Evolutionary conservation across 345 rosid genomes (phyloP).

Genomic region (Citrus unshiu): DNA sequence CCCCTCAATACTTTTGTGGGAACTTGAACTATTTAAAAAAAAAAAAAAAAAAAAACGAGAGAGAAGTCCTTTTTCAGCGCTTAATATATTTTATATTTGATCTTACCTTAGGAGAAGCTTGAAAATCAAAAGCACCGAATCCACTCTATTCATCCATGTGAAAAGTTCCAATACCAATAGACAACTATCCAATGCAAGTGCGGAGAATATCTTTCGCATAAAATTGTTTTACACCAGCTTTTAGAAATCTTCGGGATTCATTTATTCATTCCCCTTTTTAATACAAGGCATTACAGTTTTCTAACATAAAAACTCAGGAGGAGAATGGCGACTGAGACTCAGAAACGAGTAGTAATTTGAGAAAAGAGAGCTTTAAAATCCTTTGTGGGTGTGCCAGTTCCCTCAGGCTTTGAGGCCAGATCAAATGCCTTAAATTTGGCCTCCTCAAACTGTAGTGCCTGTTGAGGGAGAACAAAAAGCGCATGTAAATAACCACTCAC

Average conservation of each 20-base stretch:
- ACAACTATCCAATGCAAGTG: too few relatives aligned
- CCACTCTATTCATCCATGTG: too few relatives aligned
- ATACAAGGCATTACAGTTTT: too few relatives aligned
- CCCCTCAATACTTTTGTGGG: too few relatives aligned
- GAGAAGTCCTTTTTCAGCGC: too few relatives aligned
- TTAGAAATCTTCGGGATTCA: too few relatives aligned
- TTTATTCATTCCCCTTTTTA: too few relatives aligned
- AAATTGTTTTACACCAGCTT: neutral
- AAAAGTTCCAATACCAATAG: neutral
- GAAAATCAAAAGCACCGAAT: too few relatives aligned
- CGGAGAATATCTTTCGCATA: neutral
- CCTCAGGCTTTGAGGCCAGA: constrained; percentile 85
- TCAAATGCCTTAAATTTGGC: constrained; percentile 85
- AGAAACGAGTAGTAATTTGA: constrained; percentile 59
- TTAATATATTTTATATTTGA: too few relatives aligned
- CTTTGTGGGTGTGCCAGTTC: constrained; percentile 77
- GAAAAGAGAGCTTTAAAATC: constrained; percentile 85
- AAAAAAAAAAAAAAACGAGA: too few relatives aligned
- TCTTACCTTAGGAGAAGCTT: too few relatives aligned
- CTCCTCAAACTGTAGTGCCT: constrained; percentile 79
- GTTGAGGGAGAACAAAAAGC: constrained; percentile 8
- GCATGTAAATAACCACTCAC: neutral
- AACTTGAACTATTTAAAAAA: too few relatives aligned
- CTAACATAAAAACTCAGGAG: neutral
- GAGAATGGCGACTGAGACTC: constrained; percentile 11